Evolutionary conservation across 2,329 filamentous ascomycete species (phyloP).

Genomic region (Cadophora sp.): DNA sequence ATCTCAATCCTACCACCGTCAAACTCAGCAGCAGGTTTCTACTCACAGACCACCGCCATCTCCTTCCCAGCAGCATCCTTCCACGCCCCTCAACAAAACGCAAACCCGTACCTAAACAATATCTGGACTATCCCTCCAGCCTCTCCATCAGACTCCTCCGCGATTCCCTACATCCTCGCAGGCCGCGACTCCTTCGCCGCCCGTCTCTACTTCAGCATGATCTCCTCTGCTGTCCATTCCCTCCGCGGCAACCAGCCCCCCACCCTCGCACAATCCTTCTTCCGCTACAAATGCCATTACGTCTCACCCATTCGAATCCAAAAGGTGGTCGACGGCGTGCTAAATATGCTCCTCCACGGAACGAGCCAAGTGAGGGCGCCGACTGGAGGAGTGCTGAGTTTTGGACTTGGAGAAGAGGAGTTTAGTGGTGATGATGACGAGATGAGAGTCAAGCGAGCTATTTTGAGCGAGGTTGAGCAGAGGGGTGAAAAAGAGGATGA

Average conservation of each 20-base stretch:
- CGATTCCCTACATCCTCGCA: conserved; percentile 31
- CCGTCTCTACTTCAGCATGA: conserved; percentile 32
- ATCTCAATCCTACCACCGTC: too few species aligned
- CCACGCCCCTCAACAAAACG: neutral
- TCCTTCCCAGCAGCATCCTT: neutral
- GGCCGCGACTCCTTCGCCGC: conserved; percentile 31
- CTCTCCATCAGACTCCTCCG: neutral
- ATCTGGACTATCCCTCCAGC: conserved; percentile 4
- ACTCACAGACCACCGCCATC: neutral
- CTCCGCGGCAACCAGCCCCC: conserved; percentile 18
- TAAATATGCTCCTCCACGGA: conserved; percentile 31
- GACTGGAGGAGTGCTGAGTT: neutral
- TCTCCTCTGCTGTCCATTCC: conserved; percentile 18
- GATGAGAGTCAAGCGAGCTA: conserved; percentile 9
- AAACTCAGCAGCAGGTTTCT: conserved; percentile 12
- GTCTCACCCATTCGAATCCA: conserved; percentile 1
- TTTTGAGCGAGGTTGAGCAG: conserved; percentile 16
- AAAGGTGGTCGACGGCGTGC: conserved; percentile 11
- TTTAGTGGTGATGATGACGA: neutral
- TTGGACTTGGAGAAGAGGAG: neutral
- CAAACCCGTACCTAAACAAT: neutral
- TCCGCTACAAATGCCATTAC: conserved; percentile 28
- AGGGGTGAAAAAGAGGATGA: conserved; percentile 22
- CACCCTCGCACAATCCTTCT: conserved; percentile 19
- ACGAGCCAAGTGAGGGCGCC: conserved; percentile 9